phyloP scores from a whole-genome alignment of 257 asterid species.

The Solanum rostratum region DNA sequence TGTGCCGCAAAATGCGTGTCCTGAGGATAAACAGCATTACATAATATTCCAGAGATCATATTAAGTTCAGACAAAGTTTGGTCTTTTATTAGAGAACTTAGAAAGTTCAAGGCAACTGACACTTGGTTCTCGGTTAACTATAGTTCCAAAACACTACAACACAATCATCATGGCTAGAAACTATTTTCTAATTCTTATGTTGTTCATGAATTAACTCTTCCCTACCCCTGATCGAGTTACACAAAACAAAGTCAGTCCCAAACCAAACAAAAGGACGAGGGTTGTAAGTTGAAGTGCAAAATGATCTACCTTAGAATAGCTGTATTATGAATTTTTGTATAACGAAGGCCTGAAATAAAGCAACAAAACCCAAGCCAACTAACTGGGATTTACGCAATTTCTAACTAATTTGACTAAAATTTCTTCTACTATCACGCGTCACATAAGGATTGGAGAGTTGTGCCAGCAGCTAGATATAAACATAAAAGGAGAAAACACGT shows the following conservation, averaged over 20 bases:
- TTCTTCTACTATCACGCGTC: not conserved
- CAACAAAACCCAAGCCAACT: not conserved
- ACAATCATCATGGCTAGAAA: not conserved
- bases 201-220: not conserved
- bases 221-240: not conserved
- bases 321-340: not conserved
- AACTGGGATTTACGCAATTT: not conserved
- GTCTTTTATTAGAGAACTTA: not conserved
- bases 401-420: not conserved
- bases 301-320: not conserved
- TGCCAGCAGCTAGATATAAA: not conserved
- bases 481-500: not conserved
- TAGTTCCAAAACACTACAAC: not conserved
- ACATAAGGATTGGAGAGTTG: not conserved
- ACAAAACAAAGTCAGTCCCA: not conserved
- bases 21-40: conserved; percentile 18
- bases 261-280: not conserved
- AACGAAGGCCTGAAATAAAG: not conserved
- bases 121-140: not conserved
- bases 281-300: not conserved
- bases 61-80: not conserved
- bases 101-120: not conserved
- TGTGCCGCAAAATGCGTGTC: conserved; percentile 78
- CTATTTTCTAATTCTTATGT: not conserved
- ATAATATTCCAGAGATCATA: not conserved